Evolutionary conservation across 1,284 basidiomycete genomes (phyloP).

Genomic region (Malassezia sympodialis): DNA sequence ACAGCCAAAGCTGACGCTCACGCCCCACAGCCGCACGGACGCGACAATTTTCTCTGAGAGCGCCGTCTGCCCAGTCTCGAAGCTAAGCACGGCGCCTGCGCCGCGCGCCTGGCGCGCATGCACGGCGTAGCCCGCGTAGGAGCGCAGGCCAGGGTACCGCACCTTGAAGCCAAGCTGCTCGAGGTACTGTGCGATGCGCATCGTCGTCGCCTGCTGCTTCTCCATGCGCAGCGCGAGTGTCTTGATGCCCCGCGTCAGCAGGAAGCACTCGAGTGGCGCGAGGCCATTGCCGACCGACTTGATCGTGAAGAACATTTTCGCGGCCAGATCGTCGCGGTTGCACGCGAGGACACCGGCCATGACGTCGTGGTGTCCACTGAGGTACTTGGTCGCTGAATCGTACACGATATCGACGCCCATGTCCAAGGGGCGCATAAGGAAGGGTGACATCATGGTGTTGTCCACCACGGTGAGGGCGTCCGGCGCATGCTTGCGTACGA

Average conservation of each 20-base stretch:
- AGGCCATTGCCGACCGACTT: slow-evolving; percentile 96
- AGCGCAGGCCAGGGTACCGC: slow-evolving; percentile 79
- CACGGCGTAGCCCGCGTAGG: slow-evolving; percentile 72
- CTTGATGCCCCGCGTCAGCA: slow-evolving; percentile 88
- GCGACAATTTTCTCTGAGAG: slow-evolving; percentile 87
- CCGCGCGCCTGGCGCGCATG: slow-evolving; percentile 70
- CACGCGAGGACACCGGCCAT: slow-evolving; percentile 72
- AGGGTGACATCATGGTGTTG: slow-evolving; percentile 99
- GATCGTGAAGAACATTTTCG: slow-evolving; percentile 80
- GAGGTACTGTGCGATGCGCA: slow-evolving; percentile 78
- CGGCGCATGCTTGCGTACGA: slow-evolving; percentile 38
- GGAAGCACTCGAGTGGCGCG: slow-evolving; percentile 69
- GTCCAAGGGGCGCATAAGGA: slow-evolving; percentile 87
- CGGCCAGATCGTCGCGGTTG: slow-evolving; percentile 78
- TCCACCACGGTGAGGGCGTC: slow-evolving; percentile 53
- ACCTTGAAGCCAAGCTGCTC: slow-evolving; percentile 78
- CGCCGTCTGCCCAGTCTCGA: slow-evolving; percentile 82
- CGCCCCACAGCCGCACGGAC: slow-evolving; percentile 85
- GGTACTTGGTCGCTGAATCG: slow-evolving; percentile 94
- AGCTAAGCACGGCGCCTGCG: slow-evolving; percentile 85
- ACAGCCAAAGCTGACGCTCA: slow-evolving; percentile 93
- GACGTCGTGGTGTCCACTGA: slow-evolving; percentile 94
- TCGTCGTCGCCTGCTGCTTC: slow-evolving; percentile 74
- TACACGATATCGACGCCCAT: slow-evolving; percentile 94
- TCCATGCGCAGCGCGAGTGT: slow-evolving; percentile 95